A percentile compares a stretch with the other conserved stretches of the same genome.
Evolutionary conservation across 2,329 filamentous ascomycete species (phyloP).

Genomic region (Boeremia lycopersici): DNA sequence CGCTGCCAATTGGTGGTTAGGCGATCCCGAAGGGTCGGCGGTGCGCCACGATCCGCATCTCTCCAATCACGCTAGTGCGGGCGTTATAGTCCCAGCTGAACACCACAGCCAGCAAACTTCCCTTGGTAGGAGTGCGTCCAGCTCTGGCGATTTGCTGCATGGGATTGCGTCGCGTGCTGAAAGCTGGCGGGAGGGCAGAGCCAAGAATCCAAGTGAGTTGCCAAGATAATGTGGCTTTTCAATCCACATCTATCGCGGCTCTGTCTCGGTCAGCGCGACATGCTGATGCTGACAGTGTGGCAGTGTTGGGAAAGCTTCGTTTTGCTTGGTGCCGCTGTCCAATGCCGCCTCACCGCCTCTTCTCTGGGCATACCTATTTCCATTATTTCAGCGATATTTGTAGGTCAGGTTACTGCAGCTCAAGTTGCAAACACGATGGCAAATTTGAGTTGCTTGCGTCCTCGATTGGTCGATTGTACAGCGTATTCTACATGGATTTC

Average conservation of each 20-base stretch:
- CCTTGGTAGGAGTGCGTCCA: background rate
- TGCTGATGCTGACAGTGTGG: background rate
- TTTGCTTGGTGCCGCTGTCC: background rate
- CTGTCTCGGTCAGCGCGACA: background rate
- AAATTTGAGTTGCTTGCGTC: background rate
- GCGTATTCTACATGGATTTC: slow-evolving; percentile 8
- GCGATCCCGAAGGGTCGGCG: slow-evolving; percentile 7
- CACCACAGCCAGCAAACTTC: background rate
- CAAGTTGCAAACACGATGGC: background rate
- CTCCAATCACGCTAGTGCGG: slow-evolving; percentile 1
- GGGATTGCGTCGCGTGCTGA: background rate
- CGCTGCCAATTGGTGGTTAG: slow-evolving; percentile 4
- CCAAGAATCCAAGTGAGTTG: background rate
- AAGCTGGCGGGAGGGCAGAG: background rate
- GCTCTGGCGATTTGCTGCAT: slow-evolving; percentile 8
- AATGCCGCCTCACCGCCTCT: background rate
- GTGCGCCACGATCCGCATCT: slow-evolving; percentile 3
- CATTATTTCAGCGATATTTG: background rate
- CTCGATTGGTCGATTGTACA: slow-evolving; percentile 2
- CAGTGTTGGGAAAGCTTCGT: background rate
- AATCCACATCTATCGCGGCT: background rate
- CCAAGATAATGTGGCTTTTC: background rate
- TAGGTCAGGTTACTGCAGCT: background rate
- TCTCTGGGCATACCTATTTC: background rate
- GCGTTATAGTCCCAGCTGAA: slow-evolving; percentile 2